A percentile compares a stretch with the other conserved stretches of the same genome.
Evolutionary conservation across 2,329 filamentous ascomycete genomes (phyloP).

Genomic region (Fonsecaea monophora): DNA sequence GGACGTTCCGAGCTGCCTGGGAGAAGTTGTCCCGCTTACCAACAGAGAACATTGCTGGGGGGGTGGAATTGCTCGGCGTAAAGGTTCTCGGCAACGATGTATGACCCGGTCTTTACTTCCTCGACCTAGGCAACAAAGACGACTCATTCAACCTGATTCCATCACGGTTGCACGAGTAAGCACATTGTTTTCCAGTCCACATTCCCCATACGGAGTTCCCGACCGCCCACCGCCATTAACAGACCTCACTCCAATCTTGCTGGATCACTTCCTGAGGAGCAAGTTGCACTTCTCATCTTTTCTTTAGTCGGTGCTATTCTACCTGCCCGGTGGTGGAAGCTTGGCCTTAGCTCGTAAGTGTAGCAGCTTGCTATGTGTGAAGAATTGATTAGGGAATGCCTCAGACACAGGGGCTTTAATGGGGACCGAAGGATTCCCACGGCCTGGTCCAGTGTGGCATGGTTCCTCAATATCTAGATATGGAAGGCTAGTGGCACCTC

Average conservation of each 20-base stretch:
- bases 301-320: neutral
- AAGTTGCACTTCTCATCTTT: neutral
- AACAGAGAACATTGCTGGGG: neutral
- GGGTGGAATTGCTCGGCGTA: slow-evolving; percentile 1
- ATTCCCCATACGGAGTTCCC: neutral
- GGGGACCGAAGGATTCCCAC: neutral
- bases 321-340: neutral
- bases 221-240: slow-evolving; percentile 2
- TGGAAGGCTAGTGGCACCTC: neutral
- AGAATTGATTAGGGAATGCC: neutral
- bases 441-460: neutral
- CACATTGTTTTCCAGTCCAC: neutral
- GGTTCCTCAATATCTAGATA: neutral
- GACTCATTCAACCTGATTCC: neutral
- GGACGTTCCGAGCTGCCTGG: slow-evolving; percentile 2
- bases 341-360: neutral
- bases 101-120: slow-evolving; percentile 5
- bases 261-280: neutral
- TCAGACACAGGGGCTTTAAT: neutral
- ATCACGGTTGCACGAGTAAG: slow-evolving; percentile 9
- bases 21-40: neutral
- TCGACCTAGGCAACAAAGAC: slow-evolving; percentile 2
- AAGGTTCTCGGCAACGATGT: slow-evolving; percentile 2
- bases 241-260: slow-evolving; percentile 8
- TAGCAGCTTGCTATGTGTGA: neutral